phyloP scores from a whole-genome alignment of 2,329 filamentous ascomycete genomes.

The Diaporthe eres region DNA sequence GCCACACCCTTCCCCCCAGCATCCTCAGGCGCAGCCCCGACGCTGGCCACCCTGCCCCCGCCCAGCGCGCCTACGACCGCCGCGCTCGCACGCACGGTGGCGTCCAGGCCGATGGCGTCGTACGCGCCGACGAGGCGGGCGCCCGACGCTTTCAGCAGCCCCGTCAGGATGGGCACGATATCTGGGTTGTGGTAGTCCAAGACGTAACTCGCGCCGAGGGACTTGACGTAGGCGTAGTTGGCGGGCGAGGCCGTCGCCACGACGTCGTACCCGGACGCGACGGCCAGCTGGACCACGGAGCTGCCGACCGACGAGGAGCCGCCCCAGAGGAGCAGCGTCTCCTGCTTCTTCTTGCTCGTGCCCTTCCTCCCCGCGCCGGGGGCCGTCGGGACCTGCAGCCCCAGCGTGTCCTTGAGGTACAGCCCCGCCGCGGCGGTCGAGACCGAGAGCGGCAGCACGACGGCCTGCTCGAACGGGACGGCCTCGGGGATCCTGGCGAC shows the following conservation, averaged over 20 bases:
- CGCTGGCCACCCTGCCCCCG: conserved; percentile 24
- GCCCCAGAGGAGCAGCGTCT: conserved; percentile 60
- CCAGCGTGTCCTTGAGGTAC: conserved; percentile 44
- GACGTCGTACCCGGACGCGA: conserved; percentile 40
- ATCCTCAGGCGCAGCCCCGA: conserved; percentile 20
- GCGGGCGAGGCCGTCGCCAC: conserved; percentile 36
- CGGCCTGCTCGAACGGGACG: conserved; percentile 46
- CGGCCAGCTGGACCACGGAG: conserved; percentile 58
- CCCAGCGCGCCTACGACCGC: conserved; percentile 24
- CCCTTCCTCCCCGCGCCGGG: background rate
- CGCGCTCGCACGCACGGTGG: conserved; percentile 29
- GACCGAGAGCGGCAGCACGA: conserved; percentile 47
- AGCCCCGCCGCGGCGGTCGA: conserved; percentile 48
- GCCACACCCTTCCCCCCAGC: conserved; percentile 3
- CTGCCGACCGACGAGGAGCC: conserved; percentile 60
- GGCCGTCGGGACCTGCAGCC: conserved; percentile 43
- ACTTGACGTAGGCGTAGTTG: conserved; percentile 37
- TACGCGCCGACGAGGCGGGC: conserved; percentile 34
- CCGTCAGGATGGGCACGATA: conserved; percentile 41
- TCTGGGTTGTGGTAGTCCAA: conserved; percentile 44
- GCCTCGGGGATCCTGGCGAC: conserved; percentile 44
- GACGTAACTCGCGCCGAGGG: conserved; percentile 32
- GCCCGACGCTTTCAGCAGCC: conserved; percentile 10
- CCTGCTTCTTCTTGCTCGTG: background rate
- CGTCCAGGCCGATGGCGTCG: conserved; percentile 37